These are phyloP conservation scores for Wallacemonas sp. DNA, from an alignment of 208 protist species.

Conservation along the genomic window DNA sequence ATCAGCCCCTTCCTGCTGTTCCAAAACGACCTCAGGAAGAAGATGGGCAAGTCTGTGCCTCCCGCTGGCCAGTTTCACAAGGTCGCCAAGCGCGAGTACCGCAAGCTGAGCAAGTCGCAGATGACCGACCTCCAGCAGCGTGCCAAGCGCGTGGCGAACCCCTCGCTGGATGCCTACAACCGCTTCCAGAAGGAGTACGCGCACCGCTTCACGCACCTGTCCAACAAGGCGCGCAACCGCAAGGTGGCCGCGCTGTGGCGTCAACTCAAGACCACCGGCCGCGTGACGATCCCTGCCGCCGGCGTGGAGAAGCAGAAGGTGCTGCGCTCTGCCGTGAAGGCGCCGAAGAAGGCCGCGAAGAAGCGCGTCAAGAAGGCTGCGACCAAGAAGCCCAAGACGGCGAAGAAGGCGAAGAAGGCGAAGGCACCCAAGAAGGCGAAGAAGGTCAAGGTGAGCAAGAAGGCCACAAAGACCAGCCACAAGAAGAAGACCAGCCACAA, in stretches of 20 bases:
- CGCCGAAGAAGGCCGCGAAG: conserved; percentile 20
- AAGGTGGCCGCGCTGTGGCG: conserved; percentile 69
- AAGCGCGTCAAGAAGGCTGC: conserved; percentile 20
- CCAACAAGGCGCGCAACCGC: conserved; percentile 59
- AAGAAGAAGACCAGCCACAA: conserved; percentile 14
- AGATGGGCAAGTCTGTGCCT: conserved; percentile 11
- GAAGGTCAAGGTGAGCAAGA: conserved; percentile 1
- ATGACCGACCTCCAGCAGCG: conserved; percentile 38
- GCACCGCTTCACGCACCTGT: conserved; percentile 52
- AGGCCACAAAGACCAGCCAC: conserved; percentile 13
- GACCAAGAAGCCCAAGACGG: conserved; percentile 10
- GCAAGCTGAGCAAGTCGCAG: conserved; percentile 38
- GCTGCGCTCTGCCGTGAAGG: conserved; percentile 21
- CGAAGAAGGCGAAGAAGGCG: conserved; percentile 21
- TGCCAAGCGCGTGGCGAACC: conserved; percentile 43
- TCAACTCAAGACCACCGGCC: conserved; percentile 49
- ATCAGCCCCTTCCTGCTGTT: conserved; percentile 71
- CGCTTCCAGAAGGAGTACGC: conserved; percentile 66
- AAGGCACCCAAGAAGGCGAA: conserved; percentile 21
- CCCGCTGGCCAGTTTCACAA: conserved; percentile 1
- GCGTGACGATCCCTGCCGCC: conserved; percentile 21
- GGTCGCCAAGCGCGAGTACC: conserved; percentile 42
- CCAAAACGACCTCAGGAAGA: conserved; percentile 46
- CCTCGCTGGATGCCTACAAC: conserved; percentile 72
- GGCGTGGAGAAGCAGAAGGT: conserved; percentile 30